phyloP scores from a whole-genome alignment of 1,139 yeast species.

The Torulaspora pretoriensis region DNA sequence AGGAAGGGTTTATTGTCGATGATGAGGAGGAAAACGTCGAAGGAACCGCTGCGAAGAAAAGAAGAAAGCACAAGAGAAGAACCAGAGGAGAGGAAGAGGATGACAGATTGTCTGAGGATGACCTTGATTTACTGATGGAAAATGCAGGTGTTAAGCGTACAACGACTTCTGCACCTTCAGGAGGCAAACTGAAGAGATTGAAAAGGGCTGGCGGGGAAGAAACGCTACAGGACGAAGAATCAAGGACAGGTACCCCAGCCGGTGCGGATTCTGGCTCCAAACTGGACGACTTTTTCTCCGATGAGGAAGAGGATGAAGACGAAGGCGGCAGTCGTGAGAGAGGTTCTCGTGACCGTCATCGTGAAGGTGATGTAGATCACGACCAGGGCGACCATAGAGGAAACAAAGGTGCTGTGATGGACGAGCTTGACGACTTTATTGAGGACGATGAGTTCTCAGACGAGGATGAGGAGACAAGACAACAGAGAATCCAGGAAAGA shows the following conservation, averaged over 20 bases:
- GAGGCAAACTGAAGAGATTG: slow-evolving; percentile 68
- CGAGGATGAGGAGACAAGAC: slow-evolving; percentile 67
- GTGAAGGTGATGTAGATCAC: slow-evolving; percentile 35
- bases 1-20: slow-evolving; percentile 92
- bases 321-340: slow-evolving; percentile 32
- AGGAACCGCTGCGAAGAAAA: slow-evolving; percentile 38
- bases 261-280: slow-evolving; percentile 38
- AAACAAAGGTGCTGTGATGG: slow-evolving; percentile 40
- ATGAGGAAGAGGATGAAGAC: slow-evolving; percentile 60
- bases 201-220: slow-evolving; percentile 59
- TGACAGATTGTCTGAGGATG: slow-evolving; percentile 87
- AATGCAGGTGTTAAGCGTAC: slow-evolving; percentile 65
- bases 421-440: slow-evolving; percentile 93
- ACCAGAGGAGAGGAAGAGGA: slow-evolving; percentile 41
- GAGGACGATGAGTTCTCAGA: slow-evolving; percentile 96
- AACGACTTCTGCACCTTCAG: slow-evolving; percentile 37
- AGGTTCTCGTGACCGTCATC: slow-evolving; percentile 34
- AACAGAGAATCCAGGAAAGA: slow-evolving; percentile 38
- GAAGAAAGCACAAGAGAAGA: slow-evolving; percentile 41
- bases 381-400: slow-evolving; percentile 16
- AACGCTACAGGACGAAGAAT: slow-evolving; percentile 38
- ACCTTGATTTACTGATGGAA: slow-evolving; percentile 83
- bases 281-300: slow-evolving; percentile 78
- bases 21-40: slow-evolving; percentile 61
- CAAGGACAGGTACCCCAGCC: slow-evolving; percentile 13